Percentiles rank a stretch among this genome's conserved stretches.
Conservation (phyloP, 305 asterid species). For the Fraxinus floribunda region DNA sequence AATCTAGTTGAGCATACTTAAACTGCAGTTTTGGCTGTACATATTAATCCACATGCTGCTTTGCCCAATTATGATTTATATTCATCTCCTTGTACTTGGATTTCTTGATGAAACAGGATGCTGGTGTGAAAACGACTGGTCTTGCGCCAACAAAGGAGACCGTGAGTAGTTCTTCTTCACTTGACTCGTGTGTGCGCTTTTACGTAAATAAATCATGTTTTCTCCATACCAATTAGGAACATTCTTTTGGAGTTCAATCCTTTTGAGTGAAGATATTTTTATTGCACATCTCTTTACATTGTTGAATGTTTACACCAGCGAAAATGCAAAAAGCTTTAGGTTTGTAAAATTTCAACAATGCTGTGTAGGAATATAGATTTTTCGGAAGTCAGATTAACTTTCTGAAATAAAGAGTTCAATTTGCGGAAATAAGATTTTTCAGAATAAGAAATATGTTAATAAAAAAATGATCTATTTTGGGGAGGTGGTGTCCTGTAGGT, state of each 20-base stretch:
- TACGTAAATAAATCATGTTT: neutral
- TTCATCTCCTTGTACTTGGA: neutral
- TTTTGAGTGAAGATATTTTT: neutral
- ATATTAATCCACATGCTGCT: neutral
- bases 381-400: neutral
- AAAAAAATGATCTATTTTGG: neutral
- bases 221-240: neutral
- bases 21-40: neutral
- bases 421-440: neutral
- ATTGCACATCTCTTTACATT: neutral
- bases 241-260: neutral
- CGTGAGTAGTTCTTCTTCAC: slow-evolving; percentile 30
- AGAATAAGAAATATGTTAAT: neutral
- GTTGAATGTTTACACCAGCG: neutral
- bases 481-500: neutral
- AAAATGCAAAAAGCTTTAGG: neutral
- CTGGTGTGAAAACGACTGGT: slow-evolving; percentile 48
- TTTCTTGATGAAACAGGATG: slow-evolving; percentile 26
- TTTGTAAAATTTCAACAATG: neutral
- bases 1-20: neutral
- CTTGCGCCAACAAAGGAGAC: slow-evolving; percentile 19
- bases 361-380: neutral
- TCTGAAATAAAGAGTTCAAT: neutral
- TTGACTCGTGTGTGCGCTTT: neutral
- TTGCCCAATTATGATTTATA: neutral